These are phyloP conservation scores for Stachybotrys chartarum DNA, from an alignment of 2,329 filamentous ascomycete species.

Conservation along the genomic window DNA sequence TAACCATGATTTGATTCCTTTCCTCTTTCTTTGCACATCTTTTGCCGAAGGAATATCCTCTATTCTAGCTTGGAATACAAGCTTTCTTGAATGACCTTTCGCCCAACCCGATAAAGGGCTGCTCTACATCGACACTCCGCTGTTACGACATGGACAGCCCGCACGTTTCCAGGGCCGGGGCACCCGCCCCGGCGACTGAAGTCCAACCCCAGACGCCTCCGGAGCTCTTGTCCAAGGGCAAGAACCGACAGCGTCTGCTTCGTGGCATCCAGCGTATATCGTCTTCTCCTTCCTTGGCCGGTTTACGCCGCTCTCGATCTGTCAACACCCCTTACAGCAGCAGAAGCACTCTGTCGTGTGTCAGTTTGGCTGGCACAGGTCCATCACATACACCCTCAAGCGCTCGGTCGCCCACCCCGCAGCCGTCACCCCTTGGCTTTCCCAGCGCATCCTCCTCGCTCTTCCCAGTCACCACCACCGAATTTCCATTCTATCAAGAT, in stretches of 20 bases:
- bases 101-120: neutral
- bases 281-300: slow-evolving; percentile 66
- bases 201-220: slow-evolving; percentile 10
- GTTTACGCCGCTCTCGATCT: slow-evolving; percentile 56
- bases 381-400: slow-evolving; percentile 19
- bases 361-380: slow-evolving; percentile 38
- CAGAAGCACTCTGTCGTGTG: slow-evolving; percentile 45
- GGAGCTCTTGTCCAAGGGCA: slow-evolving; percentile 43
- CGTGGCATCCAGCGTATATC: slow-evolving; percentile 73
- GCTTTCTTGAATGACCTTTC: neutral
- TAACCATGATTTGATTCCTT: neutral
- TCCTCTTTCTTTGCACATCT: no score
- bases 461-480: slow-evolving; percentile 30
- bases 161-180: slow-evolving; percentile 13
- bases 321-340: slow-evolving; percentile 60
- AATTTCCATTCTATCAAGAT: slow-evolving; percentile 31
- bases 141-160: slow-evolving; percentile 14
- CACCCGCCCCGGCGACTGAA: slow-evolving; percentile 16
- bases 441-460: slow-evolving; percentile 28
- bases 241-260: slow-evolving; percentile 62
- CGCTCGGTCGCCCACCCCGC: slow-evolving; percentile 22
- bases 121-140: no score
- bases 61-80: neutral
- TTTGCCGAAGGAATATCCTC: neutral
- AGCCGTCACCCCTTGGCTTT: slow-evolving; percentile 32